Conservation (phyloP, 306 rosid species). For the Gleditsia sinensis region DNA sequence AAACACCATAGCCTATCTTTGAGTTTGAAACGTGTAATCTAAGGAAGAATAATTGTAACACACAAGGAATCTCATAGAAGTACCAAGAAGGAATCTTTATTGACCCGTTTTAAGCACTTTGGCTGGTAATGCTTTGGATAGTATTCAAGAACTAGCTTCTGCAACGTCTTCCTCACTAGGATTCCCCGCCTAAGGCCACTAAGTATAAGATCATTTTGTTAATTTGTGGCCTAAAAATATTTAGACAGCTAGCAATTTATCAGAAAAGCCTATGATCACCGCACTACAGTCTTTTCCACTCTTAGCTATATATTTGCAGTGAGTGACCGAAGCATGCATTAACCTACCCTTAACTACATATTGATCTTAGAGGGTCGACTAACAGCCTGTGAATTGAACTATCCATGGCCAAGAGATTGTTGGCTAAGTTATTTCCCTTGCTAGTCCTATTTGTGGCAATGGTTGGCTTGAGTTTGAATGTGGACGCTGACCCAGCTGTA, state of each 20-base stretch:
- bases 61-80: background rate
- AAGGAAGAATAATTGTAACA: background rate
- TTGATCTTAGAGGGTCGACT: background rate
- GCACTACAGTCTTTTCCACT: background rate
- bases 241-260: background rate
- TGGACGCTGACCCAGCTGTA: background rate
- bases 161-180: conserved; percentile 19
- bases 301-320: background rate
- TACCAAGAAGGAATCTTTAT: background rate
- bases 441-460: background rate
- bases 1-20: background rate
- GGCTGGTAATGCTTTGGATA: background rate
- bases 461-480: background rate
- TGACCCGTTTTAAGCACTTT: background rate
- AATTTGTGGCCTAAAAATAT: background rate
- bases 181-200: conserved; percentile 15
- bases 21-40: background rate
- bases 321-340: conserved; percentile 20
- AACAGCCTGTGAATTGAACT: background rate
- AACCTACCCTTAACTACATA: background rate
- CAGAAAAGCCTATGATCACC: background rate
- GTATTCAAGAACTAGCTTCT: background rate
- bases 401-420: background rate
- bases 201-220: background rate
- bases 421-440: background rate